phyloP scores from a whole-genome alignment of 257 asterid species.

The Penstemon eatonii region DNA sequence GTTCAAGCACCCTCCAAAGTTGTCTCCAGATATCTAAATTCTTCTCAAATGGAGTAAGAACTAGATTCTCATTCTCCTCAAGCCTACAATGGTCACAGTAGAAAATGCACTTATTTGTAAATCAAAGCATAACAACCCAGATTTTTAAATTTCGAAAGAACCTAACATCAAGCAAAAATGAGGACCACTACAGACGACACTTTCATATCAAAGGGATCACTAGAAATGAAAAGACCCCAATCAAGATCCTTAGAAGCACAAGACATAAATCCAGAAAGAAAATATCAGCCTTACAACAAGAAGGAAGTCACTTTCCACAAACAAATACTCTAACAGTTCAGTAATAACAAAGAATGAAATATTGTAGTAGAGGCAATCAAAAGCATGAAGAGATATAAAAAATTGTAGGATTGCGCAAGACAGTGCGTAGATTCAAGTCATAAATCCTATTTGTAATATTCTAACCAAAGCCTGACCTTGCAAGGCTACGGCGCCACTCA shows the following conservation, averaged over 20 bases:
- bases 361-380: no score
- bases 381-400: no score
- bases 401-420: no score
- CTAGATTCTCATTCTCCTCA: constrained; percentile 91
- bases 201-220: neutral
- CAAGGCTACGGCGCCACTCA: constrained; percentile 95
- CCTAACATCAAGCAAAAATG: constrained; percentile 5
- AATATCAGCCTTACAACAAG: neutral
- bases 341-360: neutral
- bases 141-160: no score
- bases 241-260: constrained; percentile 15
- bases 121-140: neutral
- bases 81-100: constrained; percentile 53
- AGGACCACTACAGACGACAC: neutral
- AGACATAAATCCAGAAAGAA: neutral
- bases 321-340: neutral
- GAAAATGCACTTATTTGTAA: constrained; percentile 6
- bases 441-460: no score
- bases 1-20: constrained; percentile 99
- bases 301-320: constrained; percentile 1
- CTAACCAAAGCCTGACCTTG: constrained; percentile 51
- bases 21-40: constrained; percentile 99
- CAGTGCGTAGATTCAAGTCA: no score
- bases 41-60: constrained; percentile 97
- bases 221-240: neutral